Base-by-base conservation (phyloP, 164 flowering plant genomes). In the Platanus orientalis region DNA sequence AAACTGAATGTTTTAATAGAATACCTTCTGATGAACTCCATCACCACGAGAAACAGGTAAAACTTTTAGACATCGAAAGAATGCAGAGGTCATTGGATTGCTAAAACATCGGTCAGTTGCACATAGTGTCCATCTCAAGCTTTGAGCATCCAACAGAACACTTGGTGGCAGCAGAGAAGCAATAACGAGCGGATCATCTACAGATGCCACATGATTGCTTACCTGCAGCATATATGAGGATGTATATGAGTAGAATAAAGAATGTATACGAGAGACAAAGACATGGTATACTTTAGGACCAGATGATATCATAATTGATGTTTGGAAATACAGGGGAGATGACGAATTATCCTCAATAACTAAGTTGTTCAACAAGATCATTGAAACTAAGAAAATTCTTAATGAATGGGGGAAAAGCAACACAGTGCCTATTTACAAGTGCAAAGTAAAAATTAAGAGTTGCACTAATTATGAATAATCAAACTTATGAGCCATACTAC, bases 41-140 rank as follows among this genome's bases (percentile, higher is more conserved):
- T 89, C 96, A 65, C 99, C 99, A 58, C 97, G 95, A 66, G 95
- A 68, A 76, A 94, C 87, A 27, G 99, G 97, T 60, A 94, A 73
- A 44, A 94, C 99, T 77, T 91, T 94, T 48, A 85, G 96, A 75
- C 81, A 77, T 63, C 76, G 78, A 57, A 89, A 94, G 78, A 94
- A 94, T 20, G 97, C 90, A 60, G 99, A 84, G 34, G 84, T 85
- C 49, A 73, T 82, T 9, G 95, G 84, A 73, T 89, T 94, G 30
- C 48, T 77, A 67, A 94, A 94, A 72, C 99, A 94, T 27, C 99
- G 79, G 69, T 94, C 99, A 30, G 88, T 67, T 42, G 99, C 99
- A 82, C 99, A 94, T 23, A 91, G 87, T 2, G 97, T 91, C 99
- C 99, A 94, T 71, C 97, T 84, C 76, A 91, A 66, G 67, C 71